Conservation (phyloP, 352 stramenopile genomes). For the Globisporangium takayamanum region DNA sequence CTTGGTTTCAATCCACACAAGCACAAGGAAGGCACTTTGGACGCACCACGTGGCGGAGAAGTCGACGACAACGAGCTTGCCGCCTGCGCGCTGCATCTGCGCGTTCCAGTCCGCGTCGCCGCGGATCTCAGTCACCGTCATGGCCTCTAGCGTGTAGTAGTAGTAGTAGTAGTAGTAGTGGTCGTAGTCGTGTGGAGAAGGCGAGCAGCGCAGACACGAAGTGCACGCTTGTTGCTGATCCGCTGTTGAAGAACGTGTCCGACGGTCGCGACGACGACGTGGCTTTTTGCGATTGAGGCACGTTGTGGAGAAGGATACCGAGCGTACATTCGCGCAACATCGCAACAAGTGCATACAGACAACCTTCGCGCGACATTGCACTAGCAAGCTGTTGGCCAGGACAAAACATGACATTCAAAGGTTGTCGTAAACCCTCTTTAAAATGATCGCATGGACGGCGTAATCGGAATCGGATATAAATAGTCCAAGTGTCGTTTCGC, state of each 20-base stretch:
- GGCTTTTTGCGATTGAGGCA: not conserved
- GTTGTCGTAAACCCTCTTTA: too few species aligned
- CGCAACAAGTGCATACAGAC: too few species aligned
- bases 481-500: too few species aligned
- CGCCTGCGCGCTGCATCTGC: slow-evolving; percentile 61
- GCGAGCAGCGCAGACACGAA: not conserved
- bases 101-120: slow-evolving; percentile 77
- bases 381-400: too few species aligned
- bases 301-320: not conserved
- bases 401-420: too few species aligned
- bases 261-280: not conserved
- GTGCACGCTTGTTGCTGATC: not conserved
- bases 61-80: slow-evolving; percentile 88
- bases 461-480: too few species aligned
- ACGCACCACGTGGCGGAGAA: slow-evolving; percentile 82
- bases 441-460: too few species aligned
- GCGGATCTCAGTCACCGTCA: slow-evolving; percentile 68
- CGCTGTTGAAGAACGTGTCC: too few species aligned
- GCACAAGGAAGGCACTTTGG: not conserved
- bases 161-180: too few species aligned
- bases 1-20: not conserved
- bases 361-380: not conserved
- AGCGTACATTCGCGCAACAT: slow-evolving; percentile 1
- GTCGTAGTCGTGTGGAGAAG: not conserved
- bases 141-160: slow-evolving; percentile 9